Conservation (phyloP, 2,329 filamentous ascomycete species). For the Volutella citrinella region DNA sequence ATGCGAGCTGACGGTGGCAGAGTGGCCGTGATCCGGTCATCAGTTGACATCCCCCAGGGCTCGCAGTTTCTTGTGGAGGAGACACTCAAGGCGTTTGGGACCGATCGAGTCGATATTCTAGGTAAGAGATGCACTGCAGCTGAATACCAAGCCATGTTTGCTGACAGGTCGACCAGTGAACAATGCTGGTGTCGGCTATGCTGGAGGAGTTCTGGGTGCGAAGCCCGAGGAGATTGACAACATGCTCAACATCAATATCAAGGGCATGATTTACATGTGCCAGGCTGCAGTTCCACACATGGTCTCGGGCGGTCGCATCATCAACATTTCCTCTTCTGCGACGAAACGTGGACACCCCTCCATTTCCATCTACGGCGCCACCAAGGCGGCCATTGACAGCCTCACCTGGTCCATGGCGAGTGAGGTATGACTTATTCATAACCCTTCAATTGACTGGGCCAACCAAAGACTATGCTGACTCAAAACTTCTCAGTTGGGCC, state of each 20-base stretch:
- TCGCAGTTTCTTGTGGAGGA: constrained; percentile 30
- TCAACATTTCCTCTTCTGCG: constrained; percentile 22
- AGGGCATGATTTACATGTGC: constrained; percentile 32
- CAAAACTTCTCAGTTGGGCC: constrained; percentile 25
- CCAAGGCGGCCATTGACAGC: constrained; percentile 33
- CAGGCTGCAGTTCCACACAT: constrained; percentile 35
- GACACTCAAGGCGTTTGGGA: constrained; percentile 31
- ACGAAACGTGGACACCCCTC: constrained; percentile 14
- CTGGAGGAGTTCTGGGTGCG: constrained; percentile 14
- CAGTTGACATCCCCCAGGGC: constrained; percentile 30
- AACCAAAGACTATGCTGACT: not conserved
- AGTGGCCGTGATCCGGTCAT: constrained; percentile 31
- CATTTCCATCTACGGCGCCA: constrained; percentile 17
- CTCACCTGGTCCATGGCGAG: constrained; percentile 31
- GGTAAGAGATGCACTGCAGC: constrained; percentile 19
- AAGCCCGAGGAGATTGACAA: constrained; percentile 23
- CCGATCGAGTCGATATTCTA: constrained; percentile 39
- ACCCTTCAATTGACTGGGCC: constrained; percentile 1
- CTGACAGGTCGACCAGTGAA: constrained; percentile 28
- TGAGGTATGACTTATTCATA: constrained; percentile 24
- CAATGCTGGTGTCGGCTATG: constrained; percentile 30
- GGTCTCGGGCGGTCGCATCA: constrained; percentile 27
- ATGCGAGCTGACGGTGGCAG: constrained; percentile 28
- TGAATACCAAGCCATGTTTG: accelerated
- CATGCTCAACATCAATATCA: constrained; percentile 32